These are phyloP conservation scores for Dichotomocladium elegans DNA, from an alignment of 371 early-diverging fungal species.

Conservation along the genomic window DNA sequence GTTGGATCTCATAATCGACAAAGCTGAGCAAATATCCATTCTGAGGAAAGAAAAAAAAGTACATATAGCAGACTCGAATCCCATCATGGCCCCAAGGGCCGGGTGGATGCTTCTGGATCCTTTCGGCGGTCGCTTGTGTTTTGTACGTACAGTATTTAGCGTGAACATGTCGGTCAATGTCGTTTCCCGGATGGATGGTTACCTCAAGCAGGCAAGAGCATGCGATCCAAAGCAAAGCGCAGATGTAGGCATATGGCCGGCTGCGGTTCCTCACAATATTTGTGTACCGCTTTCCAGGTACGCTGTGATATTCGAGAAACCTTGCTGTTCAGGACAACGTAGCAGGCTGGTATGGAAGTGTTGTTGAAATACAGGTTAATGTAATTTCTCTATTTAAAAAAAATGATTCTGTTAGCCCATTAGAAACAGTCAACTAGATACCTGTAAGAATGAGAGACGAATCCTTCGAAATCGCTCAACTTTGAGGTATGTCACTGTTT, in stretches of 20 bases:
- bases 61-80: constrained; percentile 27
- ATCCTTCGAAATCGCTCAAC: constrained; percentile 6
- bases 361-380: constrained; percentile 16
- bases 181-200: constrained; percentile 37
- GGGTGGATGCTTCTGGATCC: constrained; percentile 39
- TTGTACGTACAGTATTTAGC: constrained; percentile 23
- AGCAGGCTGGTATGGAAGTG: constrained; percentile 21
- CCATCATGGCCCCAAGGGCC: constrained; percentile 48
- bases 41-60: constrained; percentile 38
- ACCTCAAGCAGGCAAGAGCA: constrained; percentile 42
- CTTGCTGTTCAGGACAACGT: constrained; percentile 34
- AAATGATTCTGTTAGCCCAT: constrained; percentile 7
- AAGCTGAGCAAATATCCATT: constrained; percentile 39
- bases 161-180: constrained; percentile 36
- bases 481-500: background rate
- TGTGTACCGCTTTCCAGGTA: constrained; percentile 35
- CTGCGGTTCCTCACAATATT: constrained; percentile 28
- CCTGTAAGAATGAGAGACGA: background rate
- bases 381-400: constrained; percentile 32
- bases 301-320: constrained; percentile 39
- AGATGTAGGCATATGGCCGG: constrained; percentile 30
- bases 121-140: constrained; percentile 19
- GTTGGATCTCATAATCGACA: constrained; percentile 21
- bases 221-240: constrained; percentile 34
- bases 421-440: background rate